Base-by-base conservation (phyloP, 345 rosid genomes). In the Geranium rotundifolium region DNA sequence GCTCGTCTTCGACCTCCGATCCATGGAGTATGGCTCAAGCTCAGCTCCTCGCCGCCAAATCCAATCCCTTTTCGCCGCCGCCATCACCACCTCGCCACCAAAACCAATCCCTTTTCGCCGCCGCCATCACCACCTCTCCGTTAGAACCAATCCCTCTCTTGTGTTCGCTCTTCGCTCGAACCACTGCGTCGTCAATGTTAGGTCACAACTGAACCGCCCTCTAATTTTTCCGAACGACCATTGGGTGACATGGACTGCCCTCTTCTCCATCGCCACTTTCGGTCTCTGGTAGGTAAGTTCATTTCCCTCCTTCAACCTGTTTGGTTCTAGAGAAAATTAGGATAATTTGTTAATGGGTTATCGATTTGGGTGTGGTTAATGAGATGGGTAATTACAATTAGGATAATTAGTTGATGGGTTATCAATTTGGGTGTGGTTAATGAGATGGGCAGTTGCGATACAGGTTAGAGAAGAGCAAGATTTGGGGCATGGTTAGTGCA, bases 241-340 rank as follows among this genome's bases (percentile, higher is more conserved):
- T 34, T 89, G 96, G 96, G 95, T 85, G 67, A 85, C 76, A 23
- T 91, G 95, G 98, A 80, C 95, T 58, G 83, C 88, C 10, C 95
- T 91, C 66, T 84, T 85, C 71, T 79, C 89, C 46, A 75, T 79
- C 8, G 86, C 89, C 12, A 90, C 95, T 67, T 78, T 89, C 30
- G 96, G 96, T 73, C 79, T 89, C 78, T 89, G 96, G 97, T 86
- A 81, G 50, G 50, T 41, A 41, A 34, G 4, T 34, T 4, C 41
- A n/a, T 34, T 34, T 13, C 14, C 50, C 50, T 41, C 50, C 50
- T 13, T 52, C n/a, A 52, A 6, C n/a, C n/a, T 52, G 55, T 52
- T 19, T 30, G 58, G 58, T n/a, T 46, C 17, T 17, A 2, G 55
- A 52, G 55, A 52, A 52, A 52, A 17, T 39, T 56, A 27, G 1